Base-by-base conservation (phyloP, 371 early-diverging fungal genomes). In the Mortierella sp. region DNA sequence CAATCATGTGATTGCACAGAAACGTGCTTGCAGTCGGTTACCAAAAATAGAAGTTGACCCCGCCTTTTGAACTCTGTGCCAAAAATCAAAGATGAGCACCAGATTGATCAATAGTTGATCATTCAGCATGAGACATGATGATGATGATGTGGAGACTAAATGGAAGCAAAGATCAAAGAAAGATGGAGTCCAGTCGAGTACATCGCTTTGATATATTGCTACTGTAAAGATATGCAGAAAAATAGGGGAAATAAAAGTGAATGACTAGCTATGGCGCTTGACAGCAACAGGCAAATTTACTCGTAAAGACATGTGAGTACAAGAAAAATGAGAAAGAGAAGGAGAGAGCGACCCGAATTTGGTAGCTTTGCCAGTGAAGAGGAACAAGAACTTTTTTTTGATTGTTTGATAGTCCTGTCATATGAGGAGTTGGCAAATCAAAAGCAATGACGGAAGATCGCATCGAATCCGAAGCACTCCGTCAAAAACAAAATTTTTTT, bases 11-110 rank as follows among this genome's bases (percentile, higher is more conserved):
- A 43, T 43, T 43, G 45, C 45, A 43, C 45, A 43, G 45, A 43
- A 7, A 15, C 45, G 45, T 15, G 45, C 37, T 37, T 37, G 4
- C 37, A 32, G 59, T 45, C 51, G 64, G 35, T 64, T 58, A 45
- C 70, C 70, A 32, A 56, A 70, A 57, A 56, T 56, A 64, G 70
- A 32, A 6, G 28, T 63, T 68, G 67, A 69, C 69, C 69, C 63
- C 69, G 63, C 69, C 56, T 62, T 69, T 69, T 61, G 31, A 56
- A 15, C 43, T 43, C 43, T 35, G 35, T 6, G 35, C 10, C n/a
- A n/a, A n/a, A 35, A 35, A 15, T 43, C 15, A 43, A 43, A 13
- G 15, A 13, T 2, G 15, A 13, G 7, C 13, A 15, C n/a, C n/a
- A 43, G 43, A 7, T 2, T 9, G 43, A 43, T 43, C 43, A 43